phyloP scores from a whole-genome alignment of 2,329 filamentous ascomycete species.

The Cercospora zeae-maydis region DNA sequence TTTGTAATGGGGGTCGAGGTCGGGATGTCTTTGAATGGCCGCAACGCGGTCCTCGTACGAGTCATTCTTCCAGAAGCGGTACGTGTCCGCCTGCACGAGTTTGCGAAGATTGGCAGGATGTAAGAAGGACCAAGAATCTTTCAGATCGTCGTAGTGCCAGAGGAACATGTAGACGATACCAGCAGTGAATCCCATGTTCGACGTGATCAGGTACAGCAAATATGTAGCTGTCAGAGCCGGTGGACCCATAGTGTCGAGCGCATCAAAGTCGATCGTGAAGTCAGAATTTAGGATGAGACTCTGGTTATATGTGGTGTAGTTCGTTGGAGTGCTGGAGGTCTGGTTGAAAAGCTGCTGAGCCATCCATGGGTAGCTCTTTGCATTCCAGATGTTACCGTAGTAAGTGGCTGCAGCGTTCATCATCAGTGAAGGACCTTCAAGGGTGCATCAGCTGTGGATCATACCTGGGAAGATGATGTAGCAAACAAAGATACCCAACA shows the following conservation, averaged over 20 bases:
- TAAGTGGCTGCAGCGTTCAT: constrained; percentile 27
- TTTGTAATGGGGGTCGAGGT: constrained; percentile 35
- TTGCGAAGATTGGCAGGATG: constrained; percentile 27
- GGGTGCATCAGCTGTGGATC: not conserved
- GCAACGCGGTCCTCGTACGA: constrained; percentile 24
- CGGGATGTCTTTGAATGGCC: constrained; percentile 27
- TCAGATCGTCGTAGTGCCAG: constrained; percentile 38
- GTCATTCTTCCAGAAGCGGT: constrained; percentile 33
- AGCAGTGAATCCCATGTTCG: constrained; percentile 49
- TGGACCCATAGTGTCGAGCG: constrained; percentile 39
- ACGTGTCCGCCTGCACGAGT: constrained; percentile 18
- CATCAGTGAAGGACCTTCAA: not conserved
- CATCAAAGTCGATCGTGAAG: constrained; percentile 39
- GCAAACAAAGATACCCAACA: constrained; percentile 17
- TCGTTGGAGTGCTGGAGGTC: constrained; percentile 37
- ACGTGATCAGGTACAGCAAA: constrained; percentile 43
- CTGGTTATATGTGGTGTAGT: constrained; percentile 44
- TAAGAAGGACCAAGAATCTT: constrained; percentile 36
- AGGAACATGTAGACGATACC: constrained; percentile 44
- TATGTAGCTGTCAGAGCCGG: constrained; percentile 42
- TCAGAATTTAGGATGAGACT: constrained; percentile 41
- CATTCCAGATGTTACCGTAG: constrained; percentile 44
- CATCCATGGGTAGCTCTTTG: constrained; percentile 44
- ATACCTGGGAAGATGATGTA: constrained; percentile 20
- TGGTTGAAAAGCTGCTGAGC: constrained; percentile 43